Evolutionary conservation across 768 basidiomycete genomes (phyloP).

Genomic region (Lentinus tigrinus): DNA sequence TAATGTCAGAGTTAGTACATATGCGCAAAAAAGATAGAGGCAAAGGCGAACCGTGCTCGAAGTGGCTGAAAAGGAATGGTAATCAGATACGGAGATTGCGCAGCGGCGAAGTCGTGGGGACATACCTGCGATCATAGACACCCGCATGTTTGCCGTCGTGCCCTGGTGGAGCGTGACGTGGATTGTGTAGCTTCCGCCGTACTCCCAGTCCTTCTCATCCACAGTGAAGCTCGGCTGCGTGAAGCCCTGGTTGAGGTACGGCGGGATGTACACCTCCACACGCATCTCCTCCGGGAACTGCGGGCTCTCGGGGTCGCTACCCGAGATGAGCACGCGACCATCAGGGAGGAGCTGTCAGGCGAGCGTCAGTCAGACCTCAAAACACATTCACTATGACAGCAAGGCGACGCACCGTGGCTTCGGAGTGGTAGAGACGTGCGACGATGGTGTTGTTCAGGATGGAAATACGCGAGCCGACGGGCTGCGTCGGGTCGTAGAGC

Average conservation of each 20-base stretch:
- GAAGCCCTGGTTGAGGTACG: conserved; percentile 69
- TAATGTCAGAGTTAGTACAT: not conserved
- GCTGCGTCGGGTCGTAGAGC: conserved; percentile 65
- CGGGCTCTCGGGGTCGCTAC: conserved; percentile 66
- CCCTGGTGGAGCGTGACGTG: conserved; percentile 41
- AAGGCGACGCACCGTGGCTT: conserved; percentile 45
- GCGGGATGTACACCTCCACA: conserved; percentile 80
- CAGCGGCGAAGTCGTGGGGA: not conserved
- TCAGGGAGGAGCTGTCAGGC: conserved; percentile 55
- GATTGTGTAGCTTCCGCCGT: conserved; percentile 55
- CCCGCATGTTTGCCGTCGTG: conserved; percentile 46
- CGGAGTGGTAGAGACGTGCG: conserved; percentile 77
- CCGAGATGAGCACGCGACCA: conserved; percentile 72
- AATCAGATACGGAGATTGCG: conserved; percentile 5
- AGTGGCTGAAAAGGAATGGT: conserved; percentile 45
- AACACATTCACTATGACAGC: not conserved
- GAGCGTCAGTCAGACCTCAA: not conserved
- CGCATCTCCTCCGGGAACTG: conserved; percentile 78
- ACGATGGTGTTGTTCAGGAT: conserved; percentile 68
- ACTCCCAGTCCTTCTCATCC: conserved; percentile 59
- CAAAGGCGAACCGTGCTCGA: conserved; percentile 55
- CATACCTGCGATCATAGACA: conserved; percentile 67
- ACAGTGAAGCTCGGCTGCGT: conserved; percentile 63
- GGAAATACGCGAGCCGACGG: conserved; percentile 61
- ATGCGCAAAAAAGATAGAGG: not conserved